phyloP scores from a whole-genome alignment of 176 grass and related monocot species.

The Saccharum officinarum region DNA sequence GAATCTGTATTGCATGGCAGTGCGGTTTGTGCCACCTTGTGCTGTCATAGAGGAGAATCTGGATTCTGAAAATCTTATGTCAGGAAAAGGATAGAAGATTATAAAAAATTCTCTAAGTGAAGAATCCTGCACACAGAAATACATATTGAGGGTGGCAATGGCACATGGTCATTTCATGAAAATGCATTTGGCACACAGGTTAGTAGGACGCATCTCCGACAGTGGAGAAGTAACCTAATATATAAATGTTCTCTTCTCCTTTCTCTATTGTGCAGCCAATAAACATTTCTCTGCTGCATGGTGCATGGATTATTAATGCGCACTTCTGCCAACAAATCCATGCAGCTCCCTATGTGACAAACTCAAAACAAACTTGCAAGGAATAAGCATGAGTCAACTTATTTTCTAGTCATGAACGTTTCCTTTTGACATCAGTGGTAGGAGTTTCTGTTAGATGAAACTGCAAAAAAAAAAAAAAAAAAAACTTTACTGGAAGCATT shows the following conservation, averaged over 20 bases:
- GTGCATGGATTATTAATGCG: constrained; percentile 21
- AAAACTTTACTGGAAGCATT: constrained; percentile 24
- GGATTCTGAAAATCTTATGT: constrained; percentile 38
- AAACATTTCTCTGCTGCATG: constrained; percentile 13
- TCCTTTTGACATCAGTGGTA: constrained; percentile 13
- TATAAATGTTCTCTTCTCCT: constrained; percentile 14
- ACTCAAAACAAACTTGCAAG: constrained; percentile 28
- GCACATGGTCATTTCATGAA: constrained; percentile 28
- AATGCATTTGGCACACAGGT: constrained; percentile 42
- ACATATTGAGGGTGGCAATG: constrained; percentile 20
- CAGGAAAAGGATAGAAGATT: constrained; percentile 37
- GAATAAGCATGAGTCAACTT: constrained; percentile 40
- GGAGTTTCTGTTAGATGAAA: neutral
- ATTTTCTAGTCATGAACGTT: constrained; percentile 18
- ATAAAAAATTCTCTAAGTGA: constrained; percentile 25
- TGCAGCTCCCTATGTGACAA: constrained; percentile 23
- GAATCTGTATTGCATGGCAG: constrained; percentile 57
- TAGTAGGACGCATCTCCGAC: constrained; percentile 47
- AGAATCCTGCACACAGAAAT: constrained; percentile 31
- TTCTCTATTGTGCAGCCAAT: constrained; percentile 21
- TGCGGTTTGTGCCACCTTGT: constrained; percentile 24
- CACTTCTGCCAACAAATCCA: constrained; percentile 34
- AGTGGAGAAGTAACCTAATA: constrained; percentile 59
- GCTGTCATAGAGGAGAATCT: constrained; percentile 46
- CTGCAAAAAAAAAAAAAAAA: neutral